A percentile compares a stretch with the other conserved stretches of the same genome.
Evolutionary conservation across 1,139 yeast species (phyloP).

Genomic region (Citeromyces siamensis): DNA sequence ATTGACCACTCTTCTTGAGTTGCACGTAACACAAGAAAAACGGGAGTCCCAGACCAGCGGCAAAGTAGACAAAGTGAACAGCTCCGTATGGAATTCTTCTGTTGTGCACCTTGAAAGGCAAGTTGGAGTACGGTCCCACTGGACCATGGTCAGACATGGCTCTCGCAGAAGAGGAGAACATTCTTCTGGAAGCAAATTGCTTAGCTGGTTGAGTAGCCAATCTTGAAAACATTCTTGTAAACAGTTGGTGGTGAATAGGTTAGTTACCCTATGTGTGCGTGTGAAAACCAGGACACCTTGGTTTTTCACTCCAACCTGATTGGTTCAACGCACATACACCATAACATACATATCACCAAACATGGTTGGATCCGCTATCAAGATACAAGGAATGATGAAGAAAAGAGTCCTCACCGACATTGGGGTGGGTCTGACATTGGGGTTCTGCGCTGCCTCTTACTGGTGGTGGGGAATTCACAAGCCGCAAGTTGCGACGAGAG

Average conservation of each 20-base stretch:
- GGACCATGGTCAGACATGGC: slow-evolving; percentile 34
- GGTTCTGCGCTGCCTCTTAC: slow-evolving; percentile 39
- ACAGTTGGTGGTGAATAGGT: slow-evolving; percentile 2
- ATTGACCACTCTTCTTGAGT: slow-evolving; percentile 63
- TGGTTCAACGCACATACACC: slow-evolving; percentile 4
- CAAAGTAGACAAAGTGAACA: slow-evolving; percentile 70
- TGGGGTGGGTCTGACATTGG: slow-evolving; percentile 39
- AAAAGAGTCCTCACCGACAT: slow-evolving; percentile 78
- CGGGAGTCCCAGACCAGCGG: slow-evolving; percentile 45
- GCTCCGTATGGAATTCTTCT: slow-evolving; percentile 83
- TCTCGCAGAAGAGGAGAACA: slow-evolving; percentile 21
- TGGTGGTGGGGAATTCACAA: slow-evolving; percentile 78
- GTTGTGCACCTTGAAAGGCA: slow-evolving; percentile 89
- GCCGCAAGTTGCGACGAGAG: slow-evolving; percentile 62
- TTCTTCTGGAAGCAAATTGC: slow-evolving; percentile 17
- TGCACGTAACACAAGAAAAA: slow-evolving; percentile 58
- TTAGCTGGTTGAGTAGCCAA: slow-evolving; percentile 14
- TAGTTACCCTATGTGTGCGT: slow-evolving; percentile 3
- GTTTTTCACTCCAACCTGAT: slow-evolving; percentile 1
- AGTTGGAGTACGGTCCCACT: slow-evolving; percentile 81
- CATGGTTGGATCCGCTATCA: slow-evolving; percentile 80
- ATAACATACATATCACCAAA: slow-evolving; percentile 10
- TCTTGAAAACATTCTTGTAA: slow-evolving; percentile 22
- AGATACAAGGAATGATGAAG: slow-evolving; percentile 49
- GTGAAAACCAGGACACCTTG: slow-evolving; percentile 2